These are phyloP conservation scores for Kalmusia sp. DNA, from an alignment of 2,329 filamentous ascomycete genomes.

Conservation along the genomic window DNA sequence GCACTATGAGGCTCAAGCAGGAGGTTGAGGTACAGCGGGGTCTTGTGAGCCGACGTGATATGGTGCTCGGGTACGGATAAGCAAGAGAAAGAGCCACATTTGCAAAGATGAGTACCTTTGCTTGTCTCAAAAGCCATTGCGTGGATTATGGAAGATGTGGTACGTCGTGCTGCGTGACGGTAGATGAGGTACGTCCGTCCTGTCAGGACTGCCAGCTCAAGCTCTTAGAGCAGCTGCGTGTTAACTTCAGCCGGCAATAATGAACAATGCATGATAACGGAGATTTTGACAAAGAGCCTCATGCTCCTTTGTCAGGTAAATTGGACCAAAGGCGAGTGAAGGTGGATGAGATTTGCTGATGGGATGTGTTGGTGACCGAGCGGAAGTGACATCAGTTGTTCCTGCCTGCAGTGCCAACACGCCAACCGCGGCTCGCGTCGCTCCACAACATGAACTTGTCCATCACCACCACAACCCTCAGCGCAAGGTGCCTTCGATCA, in stretches of 20 bases:
- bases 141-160: too few species aligned
- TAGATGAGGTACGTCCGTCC: too few species aligned
- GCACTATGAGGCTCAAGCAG: conserved; percentile 1
- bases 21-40: not conserved
- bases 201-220: too few species aligned
- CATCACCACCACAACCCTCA: conserved; percentile 10
- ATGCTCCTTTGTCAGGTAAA: too few species aligned
- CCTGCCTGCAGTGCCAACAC: not conserved
- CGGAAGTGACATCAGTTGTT: conserved; percentile 4
- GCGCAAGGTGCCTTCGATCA: conserved; percentile 1
- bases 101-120: not conserved
- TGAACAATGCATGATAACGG: too few species aligned
- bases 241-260: too few species aligned
- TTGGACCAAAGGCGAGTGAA: too few species aligned
- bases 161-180: too few species aligned
- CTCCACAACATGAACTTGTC: conserved; percentile 11
- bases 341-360: too few species aligned
- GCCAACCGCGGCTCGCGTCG: conserved; percentile 6
- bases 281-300: too few species aligned
- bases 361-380: not conserved
- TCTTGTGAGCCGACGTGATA: not conserved
- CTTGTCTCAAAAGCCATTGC: not conserved
- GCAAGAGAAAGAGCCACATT: too few species aligned
- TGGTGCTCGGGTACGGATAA: not conserved
- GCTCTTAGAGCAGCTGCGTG: too few species aligned